Percentiles rank a stretch among this genome's conserved stretches.
Evolutionary conservation across 148 eudicot species (phyloP).

Genomic region (Salicornia ramosissima): DNA sequence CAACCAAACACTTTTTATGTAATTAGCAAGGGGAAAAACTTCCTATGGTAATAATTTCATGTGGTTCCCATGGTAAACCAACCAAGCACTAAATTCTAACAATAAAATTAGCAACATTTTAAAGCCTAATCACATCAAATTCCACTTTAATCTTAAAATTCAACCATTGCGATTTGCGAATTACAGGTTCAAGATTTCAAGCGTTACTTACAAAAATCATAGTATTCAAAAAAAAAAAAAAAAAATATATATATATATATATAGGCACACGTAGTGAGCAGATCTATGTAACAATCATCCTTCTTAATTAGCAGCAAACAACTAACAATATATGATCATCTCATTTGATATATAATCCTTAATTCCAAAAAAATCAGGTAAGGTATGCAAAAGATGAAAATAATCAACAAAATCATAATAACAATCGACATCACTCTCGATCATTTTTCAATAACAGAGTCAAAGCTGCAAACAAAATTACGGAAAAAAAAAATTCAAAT

Average conservation of each 20-base stretch:
- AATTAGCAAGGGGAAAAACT: no score
- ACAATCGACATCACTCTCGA: not conserved
- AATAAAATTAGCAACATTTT: not conserved
- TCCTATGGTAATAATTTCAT: no score
- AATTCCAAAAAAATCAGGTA: not conserved
- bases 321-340: not conserved
- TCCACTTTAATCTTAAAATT: not conserved
- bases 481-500: not conserved
- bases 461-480: not conserved
- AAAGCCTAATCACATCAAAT: not conserved
- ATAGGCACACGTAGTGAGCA: no score
- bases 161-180: not conserved
- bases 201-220: not conserved
- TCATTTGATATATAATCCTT: not conserved
- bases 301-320: not conserved
- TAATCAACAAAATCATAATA: not conserved
- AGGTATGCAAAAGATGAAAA: not conserved
- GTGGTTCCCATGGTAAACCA: no score
- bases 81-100: no score
- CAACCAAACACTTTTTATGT: no score
- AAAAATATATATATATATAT: not conserved
- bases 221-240: not conserved
- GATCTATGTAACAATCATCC: conserved; percentile 8
- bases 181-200: not conserved
- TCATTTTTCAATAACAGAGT: not conserved